Evolutionary conservation across 768 basidiomycete species (phyloP), one percentile per base, ranked within the genome.

Genomic region (Chalciporus sphaerocephalus): DNA sequence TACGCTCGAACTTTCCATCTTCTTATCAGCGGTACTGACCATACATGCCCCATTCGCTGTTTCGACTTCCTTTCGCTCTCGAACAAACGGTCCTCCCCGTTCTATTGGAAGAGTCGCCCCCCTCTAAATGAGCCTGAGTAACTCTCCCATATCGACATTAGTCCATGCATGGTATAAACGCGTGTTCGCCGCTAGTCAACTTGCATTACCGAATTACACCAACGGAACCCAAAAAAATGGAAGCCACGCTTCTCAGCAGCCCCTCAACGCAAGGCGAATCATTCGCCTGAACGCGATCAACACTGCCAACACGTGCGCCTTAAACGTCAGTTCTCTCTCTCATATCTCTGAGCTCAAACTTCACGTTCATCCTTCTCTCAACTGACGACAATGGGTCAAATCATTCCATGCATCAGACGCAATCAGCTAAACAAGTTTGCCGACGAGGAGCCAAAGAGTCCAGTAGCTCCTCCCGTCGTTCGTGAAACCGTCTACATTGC

Each of bases 381-480:
- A 47, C 60, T 44, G 47, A 38, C 55, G 37, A 28, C 60, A 12
- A 64, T 64, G 62, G 62, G 62, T 7, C 63, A 65, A 49, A 27
- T 60, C 33, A 40, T 65, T 18, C 44, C 60, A 6, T 60, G 62
- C 38, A 50, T 48, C 33, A 49, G 57, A 15, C 53, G 55, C 48
- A 65, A 48, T 55, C 59, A 61, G 5, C 51, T 58, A 20, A 49
- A 60, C 4, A 50, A 52, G 37, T 58, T 60, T 30, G 49, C 44
- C 17, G 62, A 58, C 58, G 56, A 61, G 38, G 58, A 65, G 18
- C 44, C 46, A 44, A 64, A 63, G 47, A 13, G 57, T 0, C 54
- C 52, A 8, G 20, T 47, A n/a, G 32, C 40, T 2, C 25, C 50
- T 7, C 48, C 57, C 2, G 47, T 47, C 12, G 55, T 33, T 34